phyloP scores from a whole-genome alignment of 73 alveolate species.

The Chromera velia region DNA sequence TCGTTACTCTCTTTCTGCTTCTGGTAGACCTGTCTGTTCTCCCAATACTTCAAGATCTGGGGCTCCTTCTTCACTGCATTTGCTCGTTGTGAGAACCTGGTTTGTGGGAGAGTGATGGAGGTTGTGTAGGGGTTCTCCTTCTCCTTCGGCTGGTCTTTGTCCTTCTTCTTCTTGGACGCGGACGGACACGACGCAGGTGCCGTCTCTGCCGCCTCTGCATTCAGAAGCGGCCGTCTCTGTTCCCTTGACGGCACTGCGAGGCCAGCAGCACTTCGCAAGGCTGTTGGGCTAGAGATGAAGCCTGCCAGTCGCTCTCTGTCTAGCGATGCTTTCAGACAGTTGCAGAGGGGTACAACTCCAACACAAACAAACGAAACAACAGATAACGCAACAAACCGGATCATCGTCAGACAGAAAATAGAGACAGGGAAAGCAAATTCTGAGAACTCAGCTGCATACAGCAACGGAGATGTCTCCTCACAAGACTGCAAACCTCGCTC shows the following conservation, averaged over 20 bases:
- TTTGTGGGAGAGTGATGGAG: not conserved
- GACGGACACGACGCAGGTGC: too few relatives aligned
- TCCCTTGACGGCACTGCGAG: not conserved
- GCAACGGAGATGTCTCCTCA: too few relatives aligned
- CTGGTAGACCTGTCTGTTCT: slow-evolving; percentile 49
- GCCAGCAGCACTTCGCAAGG: not conserved
- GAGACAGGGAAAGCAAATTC: too few relatives aligned
- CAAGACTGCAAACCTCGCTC: too few relatives aligned
- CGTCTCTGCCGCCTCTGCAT: not conserved
- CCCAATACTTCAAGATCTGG: slow-evolving; percentile 58
- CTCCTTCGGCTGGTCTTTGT: not conserved
- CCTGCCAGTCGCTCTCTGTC: not conserved
- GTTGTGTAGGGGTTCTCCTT: not conserved
- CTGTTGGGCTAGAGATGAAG: not conserved
- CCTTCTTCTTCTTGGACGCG: not conserved
- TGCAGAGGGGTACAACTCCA: too few relatives aligned
- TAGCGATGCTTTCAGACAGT: not conserved
- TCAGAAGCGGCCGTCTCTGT: not conserved
- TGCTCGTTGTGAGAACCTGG: slow-evolving; percentile 42
- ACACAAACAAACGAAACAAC: too few relatives aligned
- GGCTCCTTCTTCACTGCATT: slow-evolving; percentile 47
- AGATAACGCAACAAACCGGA: too few relatives aligned
- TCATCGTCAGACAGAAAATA: too few relatives aligned
- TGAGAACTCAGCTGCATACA: too few relatives aligned
- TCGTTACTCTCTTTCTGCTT: slow-evolving; percentile 53